Conservation (phyloP, 2,329 filamentous ascomycete species). For the Penicillium freii region DNA sequence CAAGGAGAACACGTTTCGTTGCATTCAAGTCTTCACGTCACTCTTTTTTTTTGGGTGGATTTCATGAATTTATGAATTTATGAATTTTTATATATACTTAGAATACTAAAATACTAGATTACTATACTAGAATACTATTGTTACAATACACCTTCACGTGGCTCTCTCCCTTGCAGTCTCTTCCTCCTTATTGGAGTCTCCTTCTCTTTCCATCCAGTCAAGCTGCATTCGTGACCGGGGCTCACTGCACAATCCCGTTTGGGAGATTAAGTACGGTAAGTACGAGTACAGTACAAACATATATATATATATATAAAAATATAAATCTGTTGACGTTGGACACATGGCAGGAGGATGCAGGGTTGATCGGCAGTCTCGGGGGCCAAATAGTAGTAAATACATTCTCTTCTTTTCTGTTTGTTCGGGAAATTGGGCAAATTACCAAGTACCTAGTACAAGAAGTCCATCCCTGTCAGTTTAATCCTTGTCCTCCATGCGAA, state of each 20-base stretch:
- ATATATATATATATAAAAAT: not conserved
- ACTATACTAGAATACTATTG: not conserved
- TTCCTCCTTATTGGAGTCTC: constrained; percentile 1
- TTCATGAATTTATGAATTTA: not conserved
- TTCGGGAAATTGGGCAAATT: not conserved
- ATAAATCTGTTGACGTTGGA: constrained; percentile 10
- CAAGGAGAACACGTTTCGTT: constrained; percentile 11
- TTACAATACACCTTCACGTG: constrained; percentile 9
- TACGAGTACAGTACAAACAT: not conserved
- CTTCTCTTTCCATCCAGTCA: constrained; percentile 2
- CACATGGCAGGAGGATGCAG: constrained; percentile 19
- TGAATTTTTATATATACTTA: not conserved
- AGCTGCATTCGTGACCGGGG: constrained; percentile 9
- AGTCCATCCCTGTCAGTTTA: not conserved
- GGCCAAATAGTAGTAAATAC: not conserved
- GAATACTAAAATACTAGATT: not conserved
- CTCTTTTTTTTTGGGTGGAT: not conserved
- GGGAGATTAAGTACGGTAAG: not conserved
- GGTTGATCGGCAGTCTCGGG: constrained; percentile 1
- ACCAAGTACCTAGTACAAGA: not conserved
- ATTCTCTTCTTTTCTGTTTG: not conserved
- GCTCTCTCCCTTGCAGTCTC: constrained; percentile 3
- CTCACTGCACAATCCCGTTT: constrained; percentile 4
- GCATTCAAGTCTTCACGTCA: constrained; percentile 8
- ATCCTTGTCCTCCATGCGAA: not conserved